Percentiles rank a stretch among this genome's conserved stretches.
phyloP scores from a whole-genome alignment of 805 yeast genomes.

The Citeromyces nyonsensis region DNA sequence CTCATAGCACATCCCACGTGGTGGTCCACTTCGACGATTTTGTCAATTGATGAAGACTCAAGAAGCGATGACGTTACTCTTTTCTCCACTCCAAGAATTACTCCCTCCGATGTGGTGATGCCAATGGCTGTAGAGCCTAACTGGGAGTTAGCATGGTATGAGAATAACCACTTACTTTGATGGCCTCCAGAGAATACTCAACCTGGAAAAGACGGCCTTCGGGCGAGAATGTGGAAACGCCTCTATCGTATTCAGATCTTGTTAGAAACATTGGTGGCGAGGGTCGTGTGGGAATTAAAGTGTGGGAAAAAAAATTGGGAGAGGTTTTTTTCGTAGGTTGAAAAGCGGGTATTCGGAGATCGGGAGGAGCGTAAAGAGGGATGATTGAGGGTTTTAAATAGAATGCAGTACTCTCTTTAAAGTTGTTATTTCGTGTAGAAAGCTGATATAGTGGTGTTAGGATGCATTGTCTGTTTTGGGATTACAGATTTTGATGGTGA shows the following conservation, averaged over 20 bases:
- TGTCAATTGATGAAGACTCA: slow-evolving; percentile 89
- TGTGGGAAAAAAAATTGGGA: background rate
- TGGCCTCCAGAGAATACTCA: slow-evolving; percentile 94
- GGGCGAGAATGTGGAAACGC: slow-evolving; percentile 96
- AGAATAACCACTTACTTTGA: slow-evolving; percentile 35
- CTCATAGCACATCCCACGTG: slow-evolving; percentile 99
- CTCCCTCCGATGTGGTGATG: slow-evolving; percentile 89
- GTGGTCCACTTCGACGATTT: slow-evolving; percentile 83
- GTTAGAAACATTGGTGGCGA: slow-evolving; percentile 67
- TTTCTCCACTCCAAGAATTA: slow-evolving; percentile 91
- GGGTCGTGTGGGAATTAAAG: background rate
- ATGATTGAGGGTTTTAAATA: too few relatives aligned
- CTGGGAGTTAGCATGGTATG: slow-evolving; percentile 7
- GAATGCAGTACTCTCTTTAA: too few relatives aligned
- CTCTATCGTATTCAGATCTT: slow-evolving; percentile 99
- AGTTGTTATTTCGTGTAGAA: too few relatives aligned
- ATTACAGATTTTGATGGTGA: too few relatives aligned
- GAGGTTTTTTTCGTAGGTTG: background rate
- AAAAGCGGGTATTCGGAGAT: background rate
- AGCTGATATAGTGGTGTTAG: too few relatives aligned
- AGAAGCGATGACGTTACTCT: slow-evolving; percentile 85
- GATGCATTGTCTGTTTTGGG: too few relatives aligned
- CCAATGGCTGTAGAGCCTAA: slow-evolving; percentile 98
- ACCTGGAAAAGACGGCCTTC: slow-evolving; percentile 98
- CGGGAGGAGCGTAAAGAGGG: background rate